Percentiles rank a stretch among this genome's conserved stretches.
These are phyloP conservation scores for Diaporthe sp. DNA, from an alignment of 2,329 filamentous ascomycete species.

Conservation along the genomic window DNA sequence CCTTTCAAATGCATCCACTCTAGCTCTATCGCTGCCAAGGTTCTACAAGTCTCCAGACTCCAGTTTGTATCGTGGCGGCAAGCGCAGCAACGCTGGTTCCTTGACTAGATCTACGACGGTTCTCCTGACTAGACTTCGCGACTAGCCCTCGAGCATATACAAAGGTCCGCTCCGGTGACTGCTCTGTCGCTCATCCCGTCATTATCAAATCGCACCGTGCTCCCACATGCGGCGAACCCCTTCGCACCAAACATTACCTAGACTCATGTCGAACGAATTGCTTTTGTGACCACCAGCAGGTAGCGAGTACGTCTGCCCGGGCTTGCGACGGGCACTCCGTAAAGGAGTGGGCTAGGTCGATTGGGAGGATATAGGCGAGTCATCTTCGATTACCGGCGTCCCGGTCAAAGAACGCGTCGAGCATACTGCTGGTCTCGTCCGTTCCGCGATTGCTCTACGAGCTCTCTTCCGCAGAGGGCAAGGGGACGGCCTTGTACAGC, in stretches of 20 bases:
- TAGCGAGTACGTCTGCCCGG: neutral
- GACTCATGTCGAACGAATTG: neutral
- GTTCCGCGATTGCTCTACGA: constrained; percentile 45
- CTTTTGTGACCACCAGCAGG: neutral
- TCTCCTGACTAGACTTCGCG: neutral
- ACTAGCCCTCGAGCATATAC: neutral
- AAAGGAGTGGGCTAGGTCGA: neutral
- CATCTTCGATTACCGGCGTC: neutral
- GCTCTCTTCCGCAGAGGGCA: constrained; percentile 70
- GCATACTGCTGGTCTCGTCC: neutral
- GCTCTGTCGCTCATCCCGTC: neutral
- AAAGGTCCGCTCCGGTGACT: neutral
- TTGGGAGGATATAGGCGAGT: neutral
- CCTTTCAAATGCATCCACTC: constrained; percentile 18
- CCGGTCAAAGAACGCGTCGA: neutral
- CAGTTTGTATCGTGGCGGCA: neutral
- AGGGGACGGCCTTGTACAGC: constrained; percentile 81
- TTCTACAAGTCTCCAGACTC: constrained; percentile 2
- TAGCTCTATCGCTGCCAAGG: constrained; percentile 21
- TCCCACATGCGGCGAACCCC: neutral
- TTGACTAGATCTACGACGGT: neutral
- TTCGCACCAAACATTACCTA: neutral
- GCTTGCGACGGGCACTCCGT: neutral
- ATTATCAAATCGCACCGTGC: neutral
- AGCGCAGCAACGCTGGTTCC: neutral